Conservation (phyloP, 352 stramenopile genomes). For the Phytophthora cactorum region DNA sequence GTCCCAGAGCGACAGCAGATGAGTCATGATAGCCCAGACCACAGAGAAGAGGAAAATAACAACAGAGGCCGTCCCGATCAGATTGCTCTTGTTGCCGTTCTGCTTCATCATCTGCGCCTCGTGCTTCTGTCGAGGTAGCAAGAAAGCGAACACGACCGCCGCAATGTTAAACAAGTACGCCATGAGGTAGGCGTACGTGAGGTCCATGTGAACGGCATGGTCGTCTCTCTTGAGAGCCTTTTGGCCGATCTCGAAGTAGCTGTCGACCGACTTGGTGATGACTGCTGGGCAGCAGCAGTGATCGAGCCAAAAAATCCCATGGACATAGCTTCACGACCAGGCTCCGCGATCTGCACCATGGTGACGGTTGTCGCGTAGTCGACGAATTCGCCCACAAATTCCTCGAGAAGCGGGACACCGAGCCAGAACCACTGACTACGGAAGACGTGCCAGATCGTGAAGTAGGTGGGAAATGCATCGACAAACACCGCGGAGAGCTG, state of each 20-base stretch:
- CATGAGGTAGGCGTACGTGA: slow-evolving; percentile 51
- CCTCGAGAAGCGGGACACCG: too few relatives aligned
- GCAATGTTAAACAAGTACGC: slow-evolving; percentile 27
- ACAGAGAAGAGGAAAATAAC: slow-evolving; percentile 39
- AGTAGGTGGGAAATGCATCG: too few relatives aligned
- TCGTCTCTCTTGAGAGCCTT: slow-evolving; percentile 31
- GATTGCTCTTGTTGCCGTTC: slow-evolving; percentile 26
- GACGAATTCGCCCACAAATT: too few relatives aligned
- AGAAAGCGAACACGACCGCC: slow-evolving; percentile 32
- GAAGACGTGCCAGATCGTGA: too few relatives aligned
- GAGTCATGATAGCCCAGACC: slow-evolving; percentile 47
- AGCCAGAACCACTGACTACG: too few relatives aligned
- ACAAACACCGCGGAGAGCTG: too few relatives aligned
- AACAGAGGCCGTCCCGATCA: slow-evolving; percentile 23
- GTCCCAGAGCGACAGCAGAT: slow-evolving; percentile 48
- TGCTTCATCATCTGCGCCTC: neutral
- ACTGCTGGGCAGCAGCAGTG: slow-evolving; percentile 2
- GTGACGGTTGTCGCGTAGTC: too few relatives aligned
- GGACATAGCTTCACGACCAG: too few relatives aligned
- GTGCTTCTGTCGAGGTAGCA: slow-evolving; percentile 30
- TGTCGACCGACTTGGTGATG: slow-evolving; percentile 53
- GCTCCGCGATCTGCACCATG: too few relatives aligned
- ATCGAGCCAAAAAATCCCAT: too few relatives aligned
- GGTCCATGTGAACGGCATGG: slow-evolving; percentile 40
- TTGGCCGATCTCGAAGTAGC: slow-evolving; percentile 44